Base-by-base conservation (phyloP, 139 green algal genomes). In the Limnomonas spitsbergensis region DNA sequence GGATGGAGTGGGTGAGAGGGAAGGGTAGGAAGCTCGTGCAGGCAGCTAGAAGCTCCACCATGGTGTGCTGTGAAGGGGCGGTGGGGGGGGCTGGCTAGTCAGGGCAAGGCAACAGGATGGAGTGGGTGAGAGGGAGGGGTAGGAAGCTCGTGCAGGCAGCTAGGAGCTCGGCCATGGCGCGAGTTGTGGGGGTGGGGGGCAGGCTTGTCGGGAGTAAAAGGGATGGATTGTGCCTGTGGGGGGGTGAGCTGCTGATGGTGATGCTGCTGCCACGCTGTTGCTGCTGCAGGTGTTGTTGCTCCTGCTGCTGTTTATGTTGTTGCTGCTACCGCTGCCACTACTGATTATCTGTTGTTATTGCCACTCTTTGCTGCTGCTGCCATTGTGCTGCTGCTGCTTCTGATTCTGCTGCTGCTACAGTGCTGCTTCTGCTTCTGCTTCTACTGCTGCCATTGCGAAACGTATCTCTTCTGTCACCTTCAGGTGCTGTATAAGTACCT, bases 91-190 rank as follows among this genome's bases (percentile, higher is more conserved):
- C 9, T 80, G 66, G 3, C 4, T 2, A 29, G 1, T 40, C 29
- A 27, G 52, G 37, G 35, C n/a, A 53, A 0, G 6, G 42, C 42
- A 54, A 27, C 7, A 54, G 42, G 42, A 54, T 54, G 42, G 42
- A 9, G 42, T 54, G 42, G 7, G 42, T 54, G 7, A 54, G 42
- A 54, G 42, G n/a, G 7, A 54, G 42, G 42, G 42, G 7, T 9
- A 54, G 42, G 42, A 9, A 88, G 37, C 66, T 95, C 0, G 80
- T 86, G 4, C 29, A 42, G 3, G 80, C 88, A 9, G 85, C 91
- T 4, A 78, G 88, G 14, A 34, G 80, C 1, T 90, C 86, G 29
- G 84, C 84, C 4, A 92, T 88, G 85, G 89, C 88, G 61, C 1
- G 82, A 66, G 20, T 40, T 53, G 38, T 20, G 31, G 9, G n/a